Evolutionary conservation across 192 early-diverging fungal species (phyloP).

Genomic region (Backusella luteola): DNA sequence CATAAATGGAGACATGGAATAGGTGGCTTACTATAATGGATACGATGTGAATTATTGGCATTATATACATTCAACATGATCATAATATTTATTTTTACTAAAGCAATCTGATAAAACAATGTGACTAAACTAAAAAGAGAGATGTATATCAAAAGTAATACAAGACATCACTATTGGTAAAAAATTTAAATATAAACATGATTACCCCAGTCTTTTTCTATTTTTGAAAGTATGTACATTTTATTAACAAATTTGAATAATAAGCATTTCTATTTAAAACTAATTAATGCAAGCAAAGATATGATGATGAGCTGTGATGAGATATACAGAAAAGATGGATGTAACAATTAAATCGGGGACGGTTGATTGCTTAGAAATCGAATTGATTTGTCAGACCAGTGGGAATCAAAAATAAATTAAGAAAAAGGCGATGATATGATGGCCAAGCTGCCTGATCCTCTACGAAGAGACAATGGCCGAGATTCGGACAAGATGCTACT

Average conservation of each 20-base stretch:
- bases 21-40: background rate
- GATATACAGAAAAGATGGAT: background rate
- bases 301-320: background rate
- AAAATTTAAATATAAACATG: too few species aligned
- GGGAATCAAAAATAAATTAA: background rate
- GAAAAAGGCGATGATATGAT: conserved; percentile 3
- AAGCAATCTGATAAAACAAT: background rate
- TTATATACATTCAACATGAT: background rate
- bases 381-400: background rate
- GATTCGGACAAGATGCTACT: background rate
- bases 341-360: background rate
- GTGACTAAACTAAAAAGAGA: background rate
- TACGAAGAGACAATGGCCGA: background rate
- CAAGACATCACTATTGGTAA: background rate
- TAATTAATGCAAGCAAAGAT: background rate
- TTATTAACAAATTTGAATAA: background rate
- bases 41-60: too few species aligned
- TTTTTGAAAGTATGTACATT: conserved; percentile 3
- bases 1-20: background rate
- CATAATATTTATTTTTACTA: background rate
- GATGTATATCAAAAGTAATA: background rate
- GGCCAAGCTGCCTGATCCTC: background rate
- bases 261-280: background rate
- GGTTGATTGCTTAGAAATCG: background rate
- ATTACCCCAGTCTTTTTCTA: background rate